These are phyloP conservation scores for Moricandia arvensis DNA, from an alignment of 345 rosid genomes.

Conservation along the genomic window DNA sequence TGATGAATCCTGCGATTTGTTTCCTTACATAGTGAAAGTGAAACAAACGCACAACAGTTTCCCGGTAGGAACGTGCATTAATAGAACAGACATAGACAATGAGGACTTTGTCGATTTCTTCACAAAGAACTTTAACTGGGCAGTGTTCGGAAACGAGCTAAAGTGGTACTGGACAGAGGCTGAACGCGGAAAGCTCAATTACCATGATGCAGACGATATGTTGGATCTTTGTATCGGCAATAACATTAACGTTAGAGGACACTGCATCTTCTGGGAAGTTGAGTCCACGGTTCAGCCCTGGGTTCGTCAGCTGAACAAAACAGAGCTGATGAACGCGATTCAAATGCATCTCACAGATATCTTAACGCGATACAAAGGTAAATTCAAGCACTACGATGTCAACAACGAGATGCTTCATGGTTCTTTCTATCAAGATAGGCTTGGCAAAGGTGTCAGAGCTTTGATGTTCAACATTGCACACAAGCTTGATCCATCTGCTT, in stretches of 20 bases:
- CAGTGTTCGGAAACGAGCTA: conserved; percentile 84
- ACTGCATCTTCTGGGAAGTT: conserved; percentile 55
- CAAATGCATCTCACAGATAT: conserved; percentile 47
- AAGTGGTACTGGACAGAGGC: conserved; percentile 95
- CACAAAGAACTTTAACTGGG: conserved; percentile 79
- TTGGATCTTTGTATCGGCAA: conserved; percentile 57
- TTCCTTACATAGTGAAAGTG: conserved; percentile 53
- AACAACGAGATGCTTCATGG: conserved; percentile 68
- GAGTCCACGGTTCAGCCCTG: conserved; percentile 50
- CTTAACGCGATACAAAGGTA: conserved; percentile 58
- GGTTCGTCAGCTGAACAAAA: conserved; percentile 43
- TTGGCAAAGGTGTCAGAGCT: conserved; percentile 63
- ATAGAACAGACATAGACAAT: conserved; percentile 71
- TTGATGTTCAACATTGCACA: conserved; percentile 71
- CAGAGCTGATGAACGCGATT: conserved; percentile 40
- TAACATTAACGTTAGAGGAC: conserved; percentile 59
- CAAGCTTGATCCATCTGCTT: conserved; percentile 68
- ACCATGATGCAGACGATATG: conserved; percentile 87
- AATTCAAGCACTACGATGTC: conserved; percentile 73
- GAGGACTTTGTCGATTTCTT: conserved; percentile 75
- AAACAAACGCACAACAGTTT: conserved; percentile 72
- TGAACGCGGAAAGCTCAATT: conserved; percentile 67
- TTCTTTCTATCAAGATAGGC: conserved; percentile 64
- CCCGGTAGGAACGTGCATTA: conserved; percentile 81
- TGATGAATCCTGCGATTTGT: conserved; percentile 31